Base-by-base conservation (phyloP, 805 yeast genomes). In the Pichia deserticola region DNA sequence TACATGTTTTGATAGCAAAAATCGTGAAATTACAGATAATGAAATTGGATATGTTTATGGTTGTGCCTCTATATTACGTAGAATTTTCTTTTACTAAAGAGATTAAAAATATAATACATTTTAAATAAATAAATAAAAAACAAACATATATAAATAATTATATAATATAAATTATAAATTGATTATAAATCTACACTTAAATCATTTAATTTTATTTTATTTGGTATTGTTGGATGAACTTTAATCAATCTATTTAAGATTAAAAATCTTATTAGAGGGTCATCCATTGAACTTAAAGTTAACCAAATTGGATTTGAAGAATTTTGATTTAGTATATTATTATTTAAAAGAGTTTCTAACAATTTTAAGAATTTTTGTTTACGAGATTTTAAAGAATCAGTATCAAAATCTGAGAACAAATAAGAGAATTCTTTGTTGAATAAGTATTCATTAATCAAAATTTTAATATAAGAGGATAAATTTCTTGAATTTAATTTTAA, bases 11-110 rank as follows among this genome's bases (percentile, higher is more conserved):
- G 70, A 64, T 51, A 66, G 68, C 40, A 52, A 57, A 0, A 54
- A 53, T 11, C 62, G 62, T 20, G 60, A 52, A 4, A 61, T 73
- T 35, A 54, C 61, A n/a, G 69, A 67, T 4, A 67, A 62, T 1
- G 66, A 68, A 36, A 65, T 79, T 30, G 76, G 78, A 37, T 67
- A 68, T 37, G 69, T 78, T 2, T 77, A 71, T 52, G 72, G 71
- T 32, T 70, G 74, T 51, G 73, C 76, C 3, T 67, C 77, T 44
- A 62, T 74, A 5, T 67, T 78, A 43, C 74, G 84, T 53, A 72
- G 74, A 56, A 64, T 76, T 36, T 78, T 74, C 57, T 63, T 74
- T 6, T 35, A 38, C 15, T 38, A 42, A 34, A n/a, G 27, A 38
- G 11, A 30, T 12, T 11, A 2, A 5, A 36, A 3, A 32, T 12